A percentile compares a stretch with the other conserved stretches of the same genome.
Evolutionary conservation across 108 stramenopile species (phyloP).

Genomic region (Pseudonitzschia pungens): DNA sequence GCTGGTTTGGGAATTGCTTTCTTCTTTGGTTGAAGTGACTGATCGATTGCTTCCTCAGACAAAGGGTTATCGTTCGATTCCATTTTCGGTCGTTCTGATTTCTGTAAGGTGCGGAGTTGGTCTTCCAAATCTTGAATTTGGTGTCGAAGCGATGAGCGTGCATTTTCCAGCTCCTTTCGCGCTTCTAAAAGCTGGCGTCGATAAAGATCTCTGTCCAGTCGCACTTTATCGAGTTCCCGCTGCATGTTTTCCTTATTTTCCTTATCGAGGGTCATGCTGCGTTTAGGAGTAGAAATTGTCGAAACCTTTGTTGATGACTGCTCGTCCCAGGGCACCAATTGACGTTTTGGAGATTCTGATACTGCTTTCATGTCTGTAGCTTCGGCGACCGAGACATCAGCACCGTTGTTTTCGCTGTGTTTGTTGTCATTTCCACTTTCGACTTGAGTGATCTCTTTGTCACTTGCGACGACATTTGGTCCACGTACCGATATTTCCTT

Average conservation of each 20-base stretch:
- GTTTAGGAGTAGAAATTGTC: not conserved
- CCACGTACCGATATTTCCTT: no score
- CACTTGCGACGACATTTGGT: not conserved
- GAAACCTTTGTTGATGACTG: not conserved
- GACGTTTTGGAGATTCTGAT: not conserved
- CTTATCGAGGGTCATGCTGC: not conserved
- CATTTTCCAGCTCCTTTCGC: not conserved
- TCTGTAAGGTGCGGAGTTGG: not conserved
- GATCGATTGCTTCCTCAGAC: not conserved
- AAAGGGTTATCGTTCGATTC: not conserved
- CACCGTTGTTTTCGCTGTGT: not conserved
- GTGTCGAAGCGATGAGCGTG: conserved; percentile 6
- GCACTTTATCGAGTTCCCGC: conserved; percentile 13
- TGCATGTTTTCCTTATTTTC: not conserved
- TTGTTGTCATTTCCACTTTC: not conserved
- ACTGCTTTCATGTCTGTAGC: not conserved
- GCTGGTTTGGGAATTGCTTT: no score
- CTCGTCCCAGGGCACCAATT: not conserved
- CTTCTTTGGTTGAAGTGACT: no score
- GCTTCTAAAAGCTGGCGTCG: conserved; percentile 8
- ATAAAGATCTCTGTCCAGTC: conserved; percentile 1
- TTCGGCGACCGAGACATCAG: not conserved
- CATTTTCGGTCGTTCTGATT: not conserved
- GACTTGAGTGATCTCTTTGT: not conserved
- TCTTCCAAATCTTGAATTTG: conserved; percentile 12